These are phyloP conservation scores for Verticillium klebahnii DNA, from an alignment of 2,329 filamentous ascomycete species.

Conservation along the genomic window DNA sequence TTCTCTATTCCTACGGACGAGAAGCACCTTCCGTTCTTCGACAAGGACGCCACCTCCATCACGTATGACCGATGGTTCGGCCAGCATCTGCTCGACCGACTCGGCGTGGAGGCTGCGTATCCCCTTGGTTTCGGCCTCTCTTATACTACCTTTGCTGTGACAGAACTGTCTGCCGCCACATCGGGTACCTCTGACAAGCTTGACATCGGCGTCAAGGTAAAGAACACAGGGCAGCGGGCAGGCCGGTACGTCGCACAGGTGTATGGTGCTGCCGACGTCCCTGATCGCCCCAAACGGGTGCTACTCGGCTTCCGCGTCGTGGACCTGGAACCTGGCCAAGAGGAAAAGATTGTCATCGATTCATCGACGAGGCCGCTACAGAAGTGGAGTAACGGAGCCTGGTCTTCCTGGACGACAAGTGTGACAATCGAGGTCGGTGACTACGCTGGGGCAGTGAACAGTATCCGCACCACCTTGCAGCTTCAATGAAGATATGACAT, in stretches of 20 bases:
- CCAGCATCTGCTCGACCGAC: constrained; percentile 13
- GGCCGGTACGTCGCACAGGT: not conserved
- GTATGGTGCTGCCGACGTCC: not conserved
- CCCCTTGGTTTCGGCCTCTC: constrained; percentile 17
- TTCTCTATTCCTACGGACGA: constrained; percentile 14
- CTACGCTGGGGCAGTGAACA: not conserved
- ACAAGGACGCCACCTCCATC: constrained; percentile 11
- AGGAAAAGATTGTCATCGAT: not conserved
- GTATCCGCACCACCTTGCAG: not conserved
- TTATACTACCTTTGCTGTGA: constrained; percentile 7
- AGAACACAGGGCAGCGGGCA: not conserved
- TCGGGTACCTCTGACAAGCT: not conserved
- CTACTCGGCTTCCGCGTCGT: not conserved
- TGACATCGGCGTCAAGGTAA: not conserved
- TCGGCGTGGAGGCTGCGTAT: constrained; percentile 10
- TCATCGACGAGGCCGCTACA: not conserved
- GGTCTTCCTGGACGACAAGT: not conserved
- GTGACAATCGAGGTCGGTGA: not conserved
- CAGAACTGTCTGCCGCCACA: not conserved
- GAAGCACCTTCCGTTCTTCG: constrained; percentile 10
- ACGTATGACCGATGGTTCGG: constrained; percentile 17
- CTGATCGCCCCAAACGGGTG: not conserved
- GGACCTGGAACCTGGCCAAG: not conserved
- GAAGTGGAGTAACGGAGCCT: not conserved
- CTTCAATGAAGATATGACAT: not conserved